Evolutionary conservation across 2,329 filamentous ascomycete species (phyloP).

Genomic region (Cucurbitaria berberidis): DNA sequence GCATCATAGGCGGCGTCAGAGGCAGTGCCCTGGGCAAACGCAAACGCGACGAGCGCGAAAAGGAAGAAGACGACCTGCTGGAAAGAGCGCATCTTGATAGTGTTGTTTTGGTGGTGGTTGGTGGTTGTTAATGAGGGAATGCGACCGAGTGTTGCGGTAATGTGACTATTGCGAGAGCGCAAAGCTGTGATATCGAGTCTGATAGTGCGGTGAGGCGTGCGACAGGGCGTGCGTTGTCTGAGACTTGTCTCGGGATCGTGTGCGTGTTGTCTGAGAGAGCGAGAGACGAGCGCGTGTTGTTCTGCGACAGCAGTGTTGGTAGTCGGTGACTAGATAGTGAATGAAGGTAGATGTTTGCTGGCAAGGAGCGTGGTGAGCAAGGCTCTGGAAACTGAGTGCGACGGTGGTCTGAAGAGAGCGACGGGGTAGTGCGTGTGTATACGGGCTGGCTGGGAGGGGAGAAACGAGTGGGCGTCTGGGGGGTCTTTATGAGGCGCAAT

Average conservation of each 20-base stretch:
- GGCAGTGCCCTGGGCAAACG: conserved; percentile 29
- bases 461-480: conserved; percentile 25
- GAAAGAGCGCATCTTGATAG: conserved; percentile 45
- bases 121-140: conserved; percentile 12
- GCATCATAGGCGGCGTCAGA: conserved; percentile 34
- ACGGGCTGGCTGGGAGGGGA: conserved; percentile 19
- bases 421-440: conserved; percentile 14
- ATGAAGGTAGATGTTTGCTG: conserved; percentile 1
- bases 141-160: conserved; percentile 3
- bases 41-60: conserved; percentile 42
- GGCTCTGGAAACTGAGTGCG: conserved; percentile 21
- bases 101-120: conserved; percentile 14
- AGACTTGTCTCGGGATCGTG: conserved; percentile 2
- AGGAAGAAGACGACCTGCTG: conserved; percentile 42
- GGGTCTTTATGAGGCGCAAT: conserved; percentile 35
- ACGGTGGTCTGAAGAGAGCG: conserved; percentile 19
- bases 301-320: conserved; percentile 20
- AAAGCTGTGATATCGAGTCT: conserved; percentile 8
- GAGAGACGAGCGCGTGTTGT: not conserved
- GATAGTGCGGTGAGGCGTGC: conserved; percentile 4
- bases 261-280: conserved; percentile 5
- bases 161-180: conserved; percentile 6
- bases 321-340: conserved; percentile 1
- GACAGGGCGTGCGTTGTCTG: conserved; percentile 3
- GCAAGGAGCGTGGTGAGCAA: conserved; percentile 23